A percentile compares a stretch with the other conserved stretches of the same genome.
Conservation (phyloP, 129 eudicot genomes). For the Ambrosia artemisiifolia region DNA sequence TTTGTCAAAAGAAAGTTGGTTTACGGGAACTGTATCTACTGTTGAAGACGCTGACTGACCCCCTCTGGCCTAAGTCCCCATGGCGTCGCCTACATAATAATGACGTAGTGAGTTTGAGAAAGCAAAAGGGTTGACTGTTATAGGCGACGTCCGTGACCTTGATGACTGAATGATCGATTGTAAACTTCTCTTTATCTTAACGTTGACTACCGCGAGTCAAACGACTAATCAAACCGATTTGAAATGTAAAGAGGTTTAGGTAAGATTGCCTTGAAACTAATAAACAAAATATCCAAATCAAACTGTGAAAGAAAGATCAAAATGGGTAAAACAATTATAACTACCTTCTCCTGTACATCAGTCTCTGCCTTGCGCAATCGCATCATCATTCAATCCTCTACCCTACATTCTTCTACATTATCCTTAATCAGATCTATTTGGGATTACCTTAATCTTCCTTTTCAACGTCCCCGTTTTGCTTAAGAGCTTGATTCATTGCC, state of each 20-base stretch:
- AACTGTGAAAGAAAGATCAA: constrained; percentile 8
- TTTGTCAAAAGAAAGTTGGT: no score
- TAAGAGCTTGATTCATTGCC: constrained; percentile 76
- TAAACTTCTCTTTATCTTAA: no score
- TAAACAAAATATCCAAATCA: constrained; percentile 9
- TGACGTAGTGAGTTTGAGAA: constrained; percentile 50
- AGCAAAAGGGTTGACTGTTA: constrained; percentile 53
- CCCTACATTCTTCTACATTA: constrained; percentile 41
- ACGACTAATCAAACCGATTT: neutral
- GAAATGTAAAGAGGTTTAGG: neutral
- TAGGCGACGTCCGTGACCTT: neutral
- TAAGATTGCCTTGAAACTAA: neutral
- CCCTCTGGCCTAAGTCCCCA: no score
- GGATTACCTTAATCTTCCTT: constrained; percentile 34
- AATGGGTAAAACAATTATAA: constrained; percentile 14
- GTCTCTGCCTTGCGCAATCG: neutral
- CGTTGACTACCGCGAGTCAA: no score
- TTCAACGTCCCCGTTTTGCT: constrained; percentile 77
- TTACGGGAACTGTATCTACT: no score
- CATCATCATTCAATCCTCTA: constrained; percentile 25
- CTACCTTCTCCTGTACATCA: constrained; percentile 42
- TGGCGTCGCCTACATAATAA: no score
- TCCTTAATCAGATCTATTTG: constrained; percentile 13
- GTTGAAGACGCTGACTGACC: no score
- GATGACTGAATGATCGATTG: no score